Percentiles rank a stretch among this genome's conserved stretches.
These are phyloP conservation scores for Leptographium flavum DNA, from an alignment of 2,329 filamentous ascomycete species.

Conservation along the genomic window DNA sequence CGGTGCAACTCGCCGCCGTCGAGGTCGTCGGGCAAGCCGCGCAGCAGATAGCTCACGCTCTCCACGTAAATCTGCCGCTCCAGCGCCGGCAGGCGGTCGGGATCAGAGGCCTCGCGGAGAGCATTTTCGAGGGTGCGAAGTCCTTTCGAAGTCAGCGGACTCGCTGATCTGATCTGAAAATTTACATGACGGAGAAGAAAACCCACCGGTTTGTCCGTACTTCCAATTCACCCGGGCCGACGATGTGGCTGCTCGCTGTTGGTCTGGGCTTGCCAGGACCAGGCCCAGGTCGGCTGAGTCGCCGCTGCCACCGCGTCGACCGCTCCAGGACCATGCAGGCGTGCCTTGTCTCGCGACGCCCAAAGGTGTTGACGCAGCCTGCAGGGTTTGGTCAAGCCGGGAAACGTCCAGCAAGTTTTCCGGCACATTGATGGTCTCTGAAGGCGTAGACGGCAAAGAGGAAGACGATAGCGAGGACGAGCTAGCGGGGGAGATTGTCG, in stretches of 20 bases:
- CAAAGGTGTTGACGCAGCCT: neutral
- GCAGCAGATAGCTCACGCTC: slow-evolving; percentile 48
- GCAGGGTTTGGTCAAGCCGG: neutral
- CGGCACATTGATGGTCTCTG: neutral
- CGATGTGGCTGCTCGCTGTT: neutral
- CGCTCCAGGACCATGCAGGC: neutral
- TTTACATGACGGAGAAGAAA: too few species aligned
- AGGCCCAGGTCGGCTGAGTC: slow-evolving; percentile 4
- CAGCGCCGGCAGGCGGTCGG: slow-evolving; percentile 21
- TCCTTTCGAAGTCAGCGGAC: slow-evolving; percentile 1
- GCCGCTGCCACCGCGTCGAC: neutral
- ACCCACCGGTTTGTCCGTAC: slow-evolving; percentile 10
- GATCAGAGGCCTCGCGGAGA: slow-evolving; percentile 9
- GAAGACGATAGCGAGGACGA: neutral
- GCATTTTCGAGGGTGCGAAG: slow-evolving; percentile 9
- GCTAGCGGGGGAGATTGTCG: neutral
- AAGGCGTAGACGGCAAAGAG: slow-evolving; percentile 5
- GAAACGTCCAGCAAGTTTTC: neutral
- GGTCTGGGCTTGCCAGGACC: slow-evolving; percentile 2
- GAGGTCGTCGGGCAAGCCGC: slow-evolving; percentile 44
- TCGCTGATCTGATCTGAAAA: too few species aligned
- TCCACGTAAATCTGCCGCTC: slow-evolving; percentile 51
- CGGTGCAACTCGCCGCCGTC: slow-evolving; percentile 36
- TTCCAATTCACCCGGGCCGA: slow-evolving; percentile 11
- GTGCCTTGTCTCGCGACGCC: neutral